phyloP scores from a whole-genome alignment of 2,329 filamentous ascomycete species.

The Aspergillus persii region DNA sequence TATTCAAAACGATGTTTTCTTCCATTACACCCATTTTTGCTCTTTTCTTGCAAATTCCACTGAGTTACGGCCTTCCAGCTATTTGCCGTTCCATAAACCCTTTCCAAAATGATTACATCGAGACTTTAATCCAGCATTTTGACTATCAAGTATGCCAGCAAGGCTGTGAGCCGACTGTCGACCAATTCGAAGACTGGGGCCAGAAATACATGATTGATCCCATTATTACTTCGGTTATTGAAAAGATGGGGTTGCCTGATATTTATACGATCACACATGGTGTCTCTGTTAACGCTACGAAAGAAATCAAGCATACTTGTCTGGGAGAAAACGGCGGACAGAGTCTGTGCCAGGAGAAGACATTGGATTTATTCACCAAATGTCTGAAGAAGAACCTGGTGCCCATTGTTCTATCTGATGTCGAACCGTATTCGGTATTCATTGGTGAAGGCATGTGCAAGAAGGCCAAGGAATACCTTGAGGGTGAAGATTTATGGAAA shows the following conservation, averaged over 20 bases:
- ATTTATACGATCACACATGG: background rate
- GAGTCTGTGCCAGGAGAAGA: background rate
- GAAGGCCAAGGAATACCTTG: background rate
- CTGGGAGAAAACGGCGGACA: background rate
- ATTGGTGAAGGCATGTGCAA: background rate
- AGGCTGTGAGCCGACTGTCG: background rate
- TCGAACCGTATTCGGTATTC: background rate
- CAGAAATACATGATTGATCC: background rate
- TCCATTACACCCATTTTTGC: too few relatives aligned
- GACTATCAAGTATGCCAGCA: background rate
- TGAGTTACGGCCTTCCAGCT: background rate
- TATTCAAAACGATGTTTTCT: too few relatives aligned
- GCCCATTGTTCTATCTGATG: background rate
- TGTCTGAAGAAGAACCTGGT: background rate
- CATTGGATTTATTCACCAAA: background rate
- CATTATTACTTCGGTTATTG: background rate
- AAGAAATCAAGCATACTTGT: background rate
- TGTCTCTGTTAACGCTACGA: background rate
- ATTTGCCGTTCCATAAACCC: background rate
- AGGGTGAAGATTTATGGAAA: background rate
- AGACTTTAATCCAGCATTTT: background rate
- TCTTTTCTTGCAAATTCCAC: too few relatives aligned
- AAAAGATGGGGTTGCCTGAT: background rate
- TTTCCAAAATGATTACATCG: background rate
- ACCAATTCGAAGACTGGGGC: background rate